These are phyloP conservation scores for Penicillium griseofulvum DNA, from an alignment of 2,329 filamentous ascomycete genomes.

Conservation along the genomic window DNA sequence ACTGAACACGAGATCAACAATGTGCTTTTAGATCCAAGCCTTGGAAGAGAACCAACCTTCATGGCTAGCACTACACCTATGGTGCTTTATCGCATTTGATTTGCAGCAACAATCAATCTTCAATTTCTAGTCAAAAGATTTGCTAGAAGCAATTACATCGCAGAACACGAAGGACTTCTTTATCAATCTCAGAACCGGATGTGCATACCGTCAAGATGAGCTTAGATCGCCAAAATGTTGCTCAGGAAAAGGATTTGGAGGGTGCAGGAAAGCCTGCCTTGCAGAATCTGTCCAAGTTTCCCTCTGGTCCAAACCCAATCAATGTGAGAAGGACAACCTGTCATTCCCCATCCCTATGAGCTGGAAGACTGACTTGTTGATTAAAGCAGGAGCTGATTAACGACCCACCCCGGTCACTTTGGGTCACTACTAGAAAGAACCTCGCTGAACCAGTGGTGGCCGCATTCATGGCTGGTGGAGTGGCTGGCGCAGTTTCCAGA, in stretches of 20 bases:
- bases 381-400: conserved; percentile 12
- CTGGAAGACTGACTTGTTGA: neutral
- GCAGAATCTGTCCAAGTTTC: conserved; percentile 22
- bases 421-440: conserved; percentile 30
- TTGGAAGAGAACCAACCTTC: conserved; percentile 15
- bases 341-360: neutral
- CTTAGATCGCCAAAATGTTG: conserved; percentile 32
- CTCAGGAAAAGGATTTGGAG: conserved; percentile 20
- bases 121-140: neutral
- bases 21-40: conserved; percentile 18
- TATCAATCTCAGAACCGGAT: neutral
- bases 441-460: conserved; percentile 82
- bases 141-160: neutral
- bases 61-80: conserved; percentile 19
- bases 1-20: conserved; percentile 9
- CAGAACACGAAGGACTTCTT: neutral
- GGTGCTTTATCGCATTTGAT: conserved; percentile 4
- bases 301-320: conserved; percentile 8
- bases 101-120: neutral
- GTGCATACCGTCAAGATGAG: conserved; percentile 31
- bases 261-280: conserved; percentile 18
- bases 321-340: neutral
- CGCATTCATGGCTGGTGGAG: conserved; percentile 89
- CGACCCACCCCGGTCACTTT: conserved; percentile 18
- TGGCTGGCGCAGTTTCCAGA: conserved; percentile 93